phyloP scores from a whole-genome alignment of 768 basidiomycete genomes.

The Mycena rosella region DNA sequence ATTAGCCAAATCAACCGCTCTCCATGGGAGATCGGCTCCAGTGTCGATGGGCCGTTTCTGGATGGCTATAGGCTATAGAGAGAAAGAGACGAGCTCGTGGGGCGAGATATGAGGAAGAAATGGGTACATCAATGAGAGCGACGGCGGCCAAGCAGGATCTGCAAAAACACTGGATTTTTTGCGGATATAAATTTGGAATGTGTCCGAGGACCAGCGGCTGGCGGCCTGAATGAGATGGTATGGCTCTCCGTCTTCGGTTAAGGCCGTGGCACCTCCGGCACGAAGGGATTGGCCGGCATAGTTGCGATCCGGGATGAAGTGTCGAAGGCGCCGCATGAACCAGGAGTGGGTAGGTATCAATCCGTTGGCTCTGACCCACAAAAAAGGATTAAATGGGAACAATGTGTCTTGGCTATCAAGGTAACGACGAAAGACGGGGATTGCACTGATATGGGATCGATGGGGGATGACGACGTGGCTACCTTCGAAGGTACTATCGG shows the following conservation, averaged over 20 bases:
- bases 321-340: constrained; percentile 42
- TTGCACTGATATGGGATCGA: background rate
- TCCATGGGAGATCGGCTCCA: too few species aligned
- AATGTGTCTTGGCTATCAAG: constrained; percentile 31
- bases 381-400: constrained; percentile 34
- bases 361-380: constrained; percentile 43
- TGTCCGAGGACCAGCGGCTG: constrained; percentile 54
- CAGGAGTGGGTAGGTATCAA: constrained; percentile 43
- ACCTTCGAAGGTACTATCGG: constrained; percentile 34
- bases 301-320: constrained; percentile 28
- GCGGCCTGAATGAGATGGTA: constrained; percentile 50
- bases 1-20: too few species aligned
- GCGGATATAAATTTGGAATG: constrained; percentile 55
- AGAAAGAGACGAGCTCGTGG: too few species aligned
- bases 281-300: constrained; percentile 53
- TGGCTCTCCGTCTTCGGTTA: constrained; percentile 47
- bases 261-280: constrained; percentile 56
- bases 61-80: too few species aligned
- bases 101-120: too few species aligned
- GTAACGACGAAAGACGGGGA: constrained; percentile 15
- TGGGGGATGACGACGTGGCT: constrained; percentile 5
- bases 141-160: too few species aligned
- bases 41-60: too few species aligned
- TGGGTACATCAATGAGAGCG: too few species aligned
- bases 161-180: too few species aligned